Base-by-base conservation (phyloP, 305 asterid species). In the Fraxinus latifolia region DNA sequence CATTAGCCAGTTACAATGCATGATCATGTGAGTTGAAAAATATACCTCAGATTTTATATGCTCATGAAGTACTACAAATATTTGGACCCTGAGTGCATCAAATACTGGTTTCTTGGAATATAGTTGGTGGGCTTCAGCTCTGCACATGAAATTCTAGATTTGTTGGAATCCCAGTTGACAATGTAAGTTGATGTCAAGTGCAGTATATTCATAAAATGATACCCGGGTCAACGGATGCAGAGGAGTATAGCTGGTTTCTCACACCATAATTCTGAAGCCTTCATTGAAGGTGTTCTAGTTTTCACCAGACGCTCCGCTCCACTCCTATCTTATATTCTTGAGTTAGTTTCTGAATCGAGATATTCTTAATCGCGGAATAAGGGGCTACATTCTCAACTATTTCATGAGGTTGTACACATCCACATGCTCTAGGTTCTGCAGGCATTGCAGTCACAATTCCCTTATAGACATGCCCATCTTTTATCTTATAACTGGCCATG, bases 181-280 rank as follows among this genome's bases (percentile, higher is more conserved):
- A 7, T 14, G 12, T 62, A 39, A 47, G 27, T 73, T 17, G 34
- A 47, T 14, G 23, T 14, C n/a, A 3, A 8, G 11, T 25, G 53
- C 29, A 58, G 36, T 37, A 29, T 31, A 39, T n/a, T 27, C 14
- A 72, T 58, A 58, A 82, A 58, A 81, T 42, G 84, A 77, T 91
- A 94, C 97, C 97, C 97, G 2, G 95, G 97, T 47, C 94, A 89
- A n/a, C 96, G 97, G 39, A 94, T 90, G 92, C 97, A 94, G 89
- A 94, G 91, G 78, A 94, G 80, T 62, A 94, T 83, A 68, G 96
- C 93, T 71, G 97, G 88, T 87, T 87, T 92, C 44, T 93, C 95
- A 29, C 84, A 84, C 97, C 97, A 94, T 55, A 94, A 72, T 79
- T 94, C 97, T 3, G 93, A 91, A 55, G 93, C 96, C 89, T 90